Conservation (phyloP, 2,329 filamentous ascomycete species). For the Botrytis medusae region DNA sequence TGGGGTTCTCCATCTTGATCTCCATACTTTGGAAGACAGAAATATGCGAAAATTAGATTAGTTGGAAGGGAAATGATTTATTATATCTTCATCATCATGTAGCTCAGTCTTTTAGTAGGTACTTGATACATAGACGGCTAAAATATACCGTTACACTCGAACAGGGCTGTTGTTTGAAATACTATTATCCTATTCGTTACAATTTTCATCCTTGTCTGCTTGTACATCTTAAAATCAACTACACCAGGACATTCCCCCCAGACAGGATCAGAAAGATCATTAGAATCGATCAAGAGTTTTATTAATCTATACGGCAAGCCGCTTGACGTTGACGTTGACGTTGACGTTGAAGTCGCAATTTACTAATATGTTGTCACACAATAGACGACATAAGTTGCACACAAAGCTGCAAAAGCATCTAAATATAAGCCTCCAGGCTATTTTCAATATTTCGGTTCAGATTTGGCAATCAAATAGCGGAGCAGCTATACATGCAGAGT, state of each 20-base stretch:
- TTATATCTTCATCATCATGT: conserved; percentile 9
- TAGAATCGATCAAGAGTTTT: neutral
- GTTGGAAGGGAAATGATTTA: neutral
- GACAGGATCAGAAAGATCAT: neutral
- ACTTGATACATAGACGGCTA: neutral
- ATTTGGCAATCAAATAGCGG: neutral
- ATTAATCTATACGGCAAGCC: neutral
- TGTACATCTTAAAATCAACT: neutral
- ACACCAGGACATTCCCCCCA: neutral
- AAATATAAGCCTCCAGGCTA: neutral
- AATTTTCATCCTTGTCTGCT: neutral
- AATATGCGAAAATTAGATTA: neutral
- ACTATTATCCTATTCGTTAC: neutral
- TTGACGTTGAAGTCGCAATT: neutral
- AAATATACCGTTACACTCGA: neutral
- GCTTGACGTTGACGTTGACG: too few relatives aligned
- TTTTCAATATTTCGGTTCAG: neutral
- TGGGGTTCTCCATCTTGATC: conserved; percentile 11
- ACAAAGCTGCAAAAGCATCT: neutral
- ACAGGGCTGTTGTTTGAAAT: neutral
- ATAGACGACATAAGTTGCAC: neutral
- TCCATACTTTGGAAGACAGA: neutral
- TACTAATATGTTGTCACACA: neutral
- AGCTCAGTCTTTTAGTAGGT: neutral
- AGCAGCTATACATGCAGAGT: neutral